Percentiles rank a stretch among this genome's conserved stretches.
Conservation (phyloP, 768 basidiomycete genomes). For the Agrocybe chaxingu region DNA sequence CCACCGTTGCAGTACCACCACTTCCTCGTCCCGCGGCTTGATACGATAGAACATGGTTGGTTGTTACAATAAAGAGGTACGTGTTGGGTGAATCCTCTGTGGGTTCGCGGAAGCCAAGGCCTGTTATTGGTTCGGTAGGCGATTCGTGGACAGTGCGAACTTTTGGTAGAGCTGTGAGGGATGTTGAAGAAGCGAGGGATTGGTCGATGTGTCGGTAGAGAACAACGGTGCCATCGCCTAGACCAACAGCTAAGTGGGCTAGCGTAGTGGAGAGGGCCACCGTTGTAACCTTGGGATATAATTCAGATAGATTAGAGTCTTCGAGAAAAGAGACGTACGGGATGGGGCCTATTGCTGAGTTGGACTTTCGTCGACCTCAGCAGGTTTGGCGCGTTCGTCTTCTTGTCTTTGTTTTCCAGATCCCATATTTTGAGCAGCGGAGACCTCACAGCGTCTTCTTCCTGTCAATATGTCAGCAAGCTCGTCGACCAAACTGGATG, state of each 20-base stretch:
- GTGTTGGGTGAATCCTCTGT: constrained; percentile 39
- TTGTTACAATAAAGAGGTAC: constrained; percentile 86
- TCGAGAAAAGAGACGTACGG: constrained; percentile 38
- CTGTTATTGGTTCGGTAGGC: constrained; percentile 86
- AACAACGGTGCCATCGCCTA: constrained; percentile 93
- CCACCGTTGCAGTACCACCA: constrained; percentile 59
- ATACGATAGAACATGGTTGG: constrained; percentile 74
- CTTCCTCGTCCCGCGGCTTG: constrained; percentile 70
- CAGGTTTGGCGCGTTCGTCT: constrained; percentile 55
- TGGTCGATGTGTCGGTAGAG: constrained; percentile 91
- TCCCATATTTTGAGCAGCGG: constrained; percentile 90
- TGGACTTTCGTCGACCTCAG: constrained; percentile 78
- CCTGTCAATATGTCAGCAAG: constrained; percentile 41
- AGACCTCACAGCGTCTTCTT: constrained; percentile 65
- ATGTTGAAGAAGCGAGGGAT: constrained; percentile 69
- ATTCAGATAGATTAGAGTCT: not conserved
- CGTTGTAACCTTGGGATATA: constrained; percentile 57
- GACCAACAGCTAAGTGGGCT: constrained; percentile 85
- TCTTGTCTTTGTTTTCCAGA: constrained; percentile 66
- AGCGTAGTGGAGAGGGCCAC: constrained; percentile 76
- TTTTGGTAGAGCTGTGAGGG: constrained; percentile 81
- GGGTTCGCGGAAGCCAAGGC: constrained; percentile 82
- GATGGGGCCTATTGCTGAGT: constrained; percentile 73
- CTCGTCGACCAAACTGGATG: not conserved
- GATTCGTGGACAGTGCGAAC: constrained; percentile 81